phyloP scores from a whole-genome alignment of 1,284 basidiomycete genomes.

The Heterobasidion annosum region DNA sequence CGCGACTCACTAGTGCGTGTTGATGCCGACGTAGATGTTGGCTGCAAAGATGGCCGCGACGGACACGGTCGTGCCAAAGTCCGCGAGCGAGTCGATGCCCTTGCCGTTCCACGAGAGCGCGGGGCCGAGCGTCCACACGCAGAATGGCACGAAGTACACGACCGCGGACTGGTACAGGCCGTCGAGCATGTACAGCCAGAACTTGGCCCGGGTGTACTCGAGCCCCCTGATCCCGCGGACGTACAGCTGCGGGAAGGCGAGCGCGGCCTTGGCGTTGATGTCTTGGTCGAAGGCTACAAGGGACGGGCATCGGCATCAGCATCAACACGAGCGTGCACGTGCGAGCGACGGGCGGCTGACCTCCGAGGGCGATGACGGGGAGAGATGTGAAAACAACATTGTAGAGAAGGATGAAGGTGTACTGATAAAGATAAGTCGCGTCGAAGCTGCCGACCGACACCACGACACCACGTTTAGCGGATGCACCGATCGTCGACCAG shows the following conservation, averaged over 20 bases:
- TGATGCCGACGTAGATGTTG: constrained; percentile 83
- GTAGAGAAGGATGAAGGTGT: constrained; percentile 87
- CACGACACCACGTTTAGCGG: constrained; percentile 6
- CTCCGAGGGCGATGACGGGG: constrained; percentile 86
- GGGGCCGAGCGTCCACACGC: constrained; percentile 62
- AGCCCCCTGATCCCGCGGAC: constrained; percentile 87
- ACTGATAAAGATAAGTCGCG: constrained; percentile 93
- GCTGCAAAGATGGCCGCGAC: constrained; percentile 83
- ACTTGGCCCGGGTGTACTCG: constrained; percentile 87
- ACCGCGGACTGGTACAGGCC: constrained; percentile 89
- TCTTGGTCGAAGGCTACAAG: constrained; percentile 88
- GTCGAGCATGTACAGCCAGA: constrained; percentile 94
- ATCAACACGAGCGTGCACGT: not conserved
- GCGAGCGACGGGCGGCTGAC: constrained; percentile 27
- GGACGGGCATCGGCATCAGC: not conserved
- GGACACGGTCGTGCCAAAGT: constrained; percentile 90
- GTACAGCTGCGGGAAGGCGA: constrained; percentile 93
- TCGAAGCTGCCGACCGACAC: constrained; percentile 60
- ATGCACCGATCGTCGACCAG: not conserved
- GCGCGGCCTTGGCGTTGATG: constrained; percentile 80
- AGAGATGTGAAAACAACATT: constrained; percentile 93
- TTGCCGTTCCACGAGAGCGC: constrained; percentile 66
- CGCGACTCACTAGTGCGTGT: constrained; percentile 72
- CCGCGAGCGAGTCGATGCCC: constrained; percentile 71
- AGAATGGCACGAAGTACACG: constrained; percentile 86